A percentile compares a stretch with the other conserved stretches of the same genome.
phyloP scores from a whole-genome alignment of 1,139 yeast genomes.

The Candida frijolesensis region DNA sequence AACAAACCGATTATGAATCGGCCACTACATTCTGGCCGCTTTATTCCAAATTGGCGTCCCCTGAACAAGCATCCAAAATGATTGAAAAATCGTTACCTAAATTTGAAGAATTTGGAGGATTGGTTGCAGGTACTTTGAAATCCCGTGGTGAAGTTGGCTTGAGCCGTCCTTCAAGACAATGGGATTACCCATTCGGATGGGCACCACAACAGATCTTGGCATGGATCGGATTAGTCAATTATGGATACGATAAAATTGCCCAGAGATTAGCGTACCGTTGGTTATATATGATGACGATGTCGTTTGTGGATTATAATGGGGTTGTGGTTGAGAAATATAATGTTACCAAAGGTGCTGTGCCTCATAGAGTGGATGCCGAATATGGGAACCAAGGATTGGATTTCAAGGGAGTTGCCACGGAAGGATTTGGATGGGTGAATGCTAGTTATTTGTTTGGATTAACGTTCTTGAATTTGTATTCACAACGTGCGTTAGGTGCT shows the following conservation, averaged over 20 bases:
- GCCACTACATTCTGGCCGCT: conserved; percentile 94
- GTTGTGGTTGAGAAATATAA: conserved; percentile 96
- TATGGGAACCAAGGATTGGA: conserved; percentile 96
- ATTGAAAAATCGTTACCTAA: conserved; percentile 63
- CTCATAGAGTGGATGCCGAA: conserved; percentile 93
- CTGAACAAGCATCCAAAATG: conserved; percentile 70
- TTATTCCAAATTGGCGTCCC: conserved; percentile 78
- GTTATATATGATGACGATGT: conserved; percentile 86
- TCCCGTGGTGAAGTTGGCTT: conserved; percentile 76
- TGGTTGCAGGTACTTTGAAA: conserved; percentile 80
- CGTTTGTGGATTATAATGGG: conserved; percentile 93
- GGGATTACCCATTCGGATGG: conserved; percentile 99
- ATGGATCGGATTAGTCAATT: conserved; percentile 82
- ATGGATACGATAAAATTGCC: conserved; percentile 69
- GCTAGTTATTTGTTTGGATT: conserved; percentile 81
- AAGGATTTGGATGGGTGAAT: conserved; percentile 98
- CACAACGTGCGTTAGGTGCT: conserved; percentile 78
- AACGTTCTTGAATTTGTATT: conserved; percentile 65
- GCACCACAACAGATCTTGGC: conserved; percentile 97
- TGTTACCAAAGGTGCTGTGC: conserved; percentile 79
- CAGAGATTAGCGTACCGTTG: conserved; percentile 81
- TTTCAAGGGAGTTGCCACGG: conserved; percentile 91
- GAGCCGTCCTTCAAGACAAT: conserved; percentile 83
- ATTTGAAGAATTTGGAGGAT: conserved; percentile 86
- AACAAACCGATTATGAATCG: conserved; percentile 72